These are phyloP conservation scores for Purpureocillium takamizusanense DNA, from an alignment of 2,329 filamentous ascomycete species.

Conservation along the genomic window DNA sequence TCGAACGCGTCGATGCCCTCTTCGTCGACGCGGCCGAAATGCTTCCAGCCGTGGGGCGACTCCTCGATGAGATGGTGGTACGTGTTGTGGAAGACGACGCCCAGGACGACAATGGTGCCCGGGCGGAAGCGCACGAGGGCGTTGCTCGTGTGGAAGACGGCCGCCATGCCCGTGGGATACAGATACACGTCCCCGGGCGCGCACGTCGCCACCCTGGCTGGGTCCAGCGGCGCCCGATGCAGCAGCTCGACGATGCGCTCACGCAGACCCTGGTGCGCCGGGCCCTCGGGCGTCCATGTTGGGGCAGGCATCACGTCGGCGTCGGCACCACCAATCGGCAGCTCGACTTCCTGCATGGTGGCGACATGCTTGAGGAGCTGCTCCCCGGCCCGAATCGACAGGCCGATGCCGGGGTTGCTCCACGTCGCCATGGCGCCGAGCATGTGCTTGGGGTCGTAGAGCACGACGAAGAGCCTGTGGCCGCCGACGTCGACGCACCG, in stretches of 20 bases:
- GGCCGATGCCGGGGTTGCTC: conserved; percentile 34
- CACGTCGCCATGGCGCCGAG: conserved; percentile 31
- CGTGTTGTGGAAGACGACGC: conserved; percentile 42
- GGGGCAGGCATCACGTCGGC: conserved; percentile 16
- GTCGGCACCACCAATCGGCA: conserved; percentile 4
- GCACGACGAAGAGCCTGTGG: conserved; percentile 33
- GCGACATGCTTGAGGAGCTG: conserved; percentile 28
- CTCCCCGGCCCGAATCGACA: conserved; percentile 37
- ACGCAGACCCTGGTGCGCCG: conserved; percentile 27
- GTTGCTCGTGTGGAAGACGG: conserved; percentile 34
- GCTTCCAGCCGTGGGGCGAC: conserved; percentile 31
- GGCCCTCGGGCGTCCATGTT: conserved; percentile 27
- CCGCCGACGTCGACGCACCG: conserved; percentile 30
- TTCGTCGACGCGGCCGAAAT: conserved; percentile 34
- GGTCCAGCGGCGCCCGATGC: conserved; percentile 27
- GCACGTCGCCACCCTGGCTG: conserved; percentile 13
- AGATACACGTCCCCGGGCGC: conserved; percentile 36
- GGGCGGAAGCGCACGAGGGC: conserved; percentile 24
- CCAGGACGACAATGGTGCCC: conserved; percentile 32
- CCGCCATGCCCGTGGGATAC: conserved; percentile 45
- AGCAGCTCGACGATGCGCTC: conserved; percentile 31
- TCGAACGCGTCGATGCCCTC: conserved; percentile 35
- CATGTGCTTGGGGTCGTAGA: conserved; percentile 26
- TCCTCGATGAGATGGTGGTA: conserved; percentile 38
- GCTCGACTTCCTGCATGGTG: conserved; percentile 20